Conservation (phyloP, 169 alveolate genomes). For the Cystoisospora suis region DNA sequence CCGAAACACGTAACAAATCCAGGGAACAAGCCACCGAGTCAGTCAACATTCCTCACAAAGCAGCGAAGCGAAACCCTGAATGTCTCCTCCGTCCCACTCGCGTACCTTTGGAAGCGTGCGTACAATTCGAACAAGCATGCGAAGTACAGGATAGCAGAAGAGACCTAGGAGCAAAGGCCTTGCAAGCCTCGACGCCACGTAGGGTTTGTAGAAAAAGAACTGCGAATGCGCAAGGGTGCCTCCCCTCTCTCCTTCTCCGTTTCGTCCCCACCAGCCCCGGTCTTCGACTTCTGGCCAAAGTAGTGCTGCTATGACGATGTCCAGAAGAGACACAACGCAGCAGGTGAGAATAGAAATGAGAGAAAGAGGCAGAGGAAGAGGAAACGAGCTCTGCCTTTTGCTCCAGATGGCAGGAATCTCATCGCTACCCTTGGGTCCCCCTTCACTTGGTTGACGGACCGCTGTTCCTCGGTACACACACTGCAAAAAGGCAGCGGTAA, state of each 20-base stretch:
- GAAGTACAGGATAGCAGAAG: neutral
- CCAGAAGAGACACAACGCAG: neutral
- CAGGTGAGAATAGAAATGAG: neutral
- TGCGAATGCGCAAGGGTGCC: neutral
- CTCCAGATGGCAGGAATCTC: neutral
- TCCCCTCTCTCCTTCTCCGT: neutral
- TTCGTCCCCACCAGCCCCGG: neutral
- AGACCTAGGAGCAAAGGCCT: conserved; percentile 32
- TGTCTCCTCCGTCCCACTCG: neutral
- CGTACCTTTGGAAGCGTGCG: conserved; percentile 45
- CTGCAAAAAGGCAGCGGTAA: neutral
- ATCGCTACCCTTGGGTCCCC: neutral
- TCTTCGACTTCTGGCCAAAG: neutral
- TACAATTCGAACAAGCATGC: conserved; percentile 34
- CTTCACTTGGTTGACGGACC: neutral
- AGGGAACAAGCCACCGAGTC: too few species aligned
- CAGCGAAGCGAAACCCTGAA: too few species aligned
- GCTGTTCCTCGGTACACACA: neutral
- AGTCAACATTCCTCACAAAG: too few species aligned
- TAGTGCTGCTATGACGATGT: neutral
- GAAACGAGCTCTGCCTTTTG: neutral
- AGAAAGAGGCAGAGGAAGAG: neutral
- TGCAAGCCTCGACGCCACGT: neutral
- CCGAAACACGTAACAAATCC: too few species aligned
- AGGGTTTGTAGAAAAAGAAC: neutral